A percentile compares a stretch with the other conserved stretches of the same genome.
phyloP scores from a whole-genome alignment of 1,284 basidiomycete genomes.

The Boletellus deceptivus region DNA sequence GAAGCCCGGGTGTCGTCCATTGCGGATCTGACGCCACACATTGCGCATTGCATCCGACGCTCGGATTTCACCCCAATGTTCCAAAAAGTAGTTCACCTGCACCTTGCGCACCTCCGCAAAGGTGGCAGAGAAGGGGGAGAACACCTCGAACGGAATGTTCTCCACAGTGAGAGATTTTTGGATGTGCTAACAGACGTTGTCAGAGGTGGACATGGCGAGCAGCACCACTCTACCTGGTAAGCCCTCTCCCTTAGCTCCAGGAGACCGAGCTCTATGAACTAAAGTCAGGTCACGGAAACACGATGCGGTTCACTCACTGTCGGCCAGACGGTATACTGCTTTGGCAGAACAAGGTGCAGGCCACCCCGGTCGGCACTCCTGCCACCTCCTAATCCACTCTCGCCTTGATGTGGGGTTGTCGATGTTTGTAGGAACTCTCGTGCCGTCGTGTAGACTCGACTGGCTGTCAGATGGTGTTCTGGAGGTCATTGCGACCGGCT shows the following conservation, averaged over 20 bases:
- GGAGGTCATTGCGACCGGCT: constrained; percentile 24
- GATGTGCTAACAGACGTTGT: constrained; percentile 56
- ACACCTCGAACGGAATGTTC: constrained; percentile 85
- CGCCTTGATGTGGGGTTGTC: constrained; percentile 45
- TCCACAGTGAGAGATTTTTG: constrained; percentile 69
- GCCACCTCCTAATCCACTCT: constrained; percentile 66
- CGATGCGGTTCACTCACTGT: constrained; percentile 49
- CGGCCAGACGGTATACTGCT: constrained; percentile 84
- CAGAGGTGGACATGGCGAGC: background rate
- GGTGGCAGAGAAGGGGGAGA: constrained; percentile 79
- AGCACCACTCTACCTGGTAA: constrained; percentile 45
- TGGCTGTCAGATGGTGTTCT: constrained; percentile 37
- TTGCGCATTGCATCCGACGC: constrained; percentile 66
- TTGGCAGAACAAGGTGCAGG: constrained; percentile 86
- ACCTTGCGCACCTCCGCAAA: constrained; percentile 65
- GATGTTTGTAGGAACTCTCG: constrained; percentile 13
- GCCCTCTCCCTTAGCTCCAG: constrained; percentile 68
- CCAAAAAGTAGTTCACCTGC: constrained; percentile 75
- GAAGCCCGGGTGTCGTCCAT: constrained; percentile 80
- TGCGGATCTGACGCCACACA: constrained; percentile 81
- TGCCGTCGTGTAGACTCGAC: constrained; percentile 30
- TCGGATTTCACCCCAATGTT: constrained; percentile 81
- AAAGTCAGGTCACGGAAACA: background rate
- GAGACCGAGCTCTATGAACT: constrained; percentile 60
- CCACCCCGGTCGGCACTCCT: constrained; percentile 51